Conservation (phyloP, 208 protist genomes). For the Acanthamoeba triangularis region DNA sequence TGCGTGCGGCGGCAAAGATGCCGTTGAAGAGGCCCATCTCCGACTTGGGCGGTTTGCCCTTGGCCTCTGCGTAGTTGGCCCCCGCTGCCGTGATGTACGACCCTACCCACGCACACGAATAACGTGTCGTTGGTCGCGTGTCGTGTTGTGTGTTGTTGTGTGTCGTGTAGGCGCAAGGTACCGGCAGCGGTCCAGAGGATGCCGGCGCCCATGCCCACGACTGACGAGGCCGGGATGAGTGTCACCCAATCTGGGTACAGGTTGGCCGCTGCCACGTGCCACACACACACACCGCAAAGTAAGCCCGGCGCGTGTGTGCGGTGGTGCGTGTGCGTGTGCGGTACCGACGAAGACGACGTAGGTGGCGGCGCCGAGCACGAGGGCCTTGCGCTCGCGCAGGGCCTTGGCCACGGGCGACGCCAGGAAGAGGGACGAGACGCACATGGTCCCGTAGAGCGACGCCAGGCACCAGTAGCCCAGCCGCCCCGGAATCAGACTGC, state of each 20-base stretch:
- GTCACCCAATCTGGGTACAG: conserved; percentile 23
- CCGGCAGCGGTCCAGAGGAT: conserved; percentile 34
- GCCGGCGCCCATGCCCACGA: conserved; percentile 31
- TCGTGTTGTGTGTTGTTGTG: not conserved
- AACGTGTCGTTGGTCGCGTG: not conserved
- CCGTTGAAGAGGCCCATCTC: conserved; percentile 70
- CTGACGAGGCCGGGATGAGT: conserved; percentile 17
- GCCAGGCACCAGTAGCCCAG: conserved; percentile 64
- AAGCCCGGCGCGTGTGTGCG: not conserved
- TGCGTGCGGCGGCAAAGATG: not conserved
- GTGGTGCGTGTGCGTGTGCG: not conserved
- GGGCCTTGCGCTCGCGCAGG: not conserved
- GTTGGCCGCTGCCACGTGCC: not conserved
- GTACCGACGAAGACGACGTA: conserved; percentile 40
- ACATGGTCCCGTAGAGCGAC: conserved; percentile 38
- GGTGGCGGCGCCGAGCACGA: not conserved
- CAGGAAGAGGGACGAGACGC: conserved; percentile 18
- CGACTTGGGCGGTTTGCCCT: conserved; percentile 4
- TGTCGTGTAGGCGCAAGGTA: not conserved
- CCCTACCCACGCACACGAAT: not conserved
- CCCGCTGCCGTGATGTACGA: conserved; percentile 28
- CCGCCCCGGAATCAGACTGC: conserved; percentile 32
- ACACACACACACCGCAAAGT: not conserved
- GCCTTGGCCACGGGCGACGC: conserved; percentile 10
- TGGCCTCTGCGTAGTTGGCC: conserved; percentile 51